Base-by-base conservation (phyloP, 148 eudicot species). In the Dianthus caryophyllus region DNA sequence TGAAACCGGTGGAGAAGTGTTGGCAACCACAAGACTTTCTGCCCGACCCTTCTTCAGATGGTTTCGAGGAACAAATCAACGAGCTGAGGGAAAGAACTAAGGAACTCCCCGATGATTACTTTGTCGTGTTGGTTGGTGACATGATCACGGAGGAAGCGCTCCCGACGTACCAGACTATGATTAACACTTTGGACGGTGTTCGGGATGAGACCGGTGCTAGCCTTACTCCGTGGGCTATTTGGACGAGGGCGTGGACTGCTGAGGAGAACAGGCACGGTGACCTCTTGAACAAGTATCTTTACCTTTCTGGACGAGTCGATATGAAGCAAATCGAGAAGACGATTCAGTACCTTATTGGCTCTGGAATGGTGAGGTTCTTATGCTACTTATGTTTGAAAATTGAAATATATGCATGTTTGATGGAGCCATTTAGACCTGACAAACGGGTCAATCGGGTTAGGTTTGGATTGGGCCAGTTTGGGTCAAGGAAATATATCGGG, bases 111-210 rank as follows among this genome's bases (percentile, higher is more conserved):
- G 81, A 77, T 64, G 84, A 81, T 61, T 81, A 77, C 69, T 68
- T 81, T 59, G 84, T 81, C 39, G 84, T 81, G 54, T 75, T 81
- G 70, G 84, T 81, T 10, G 81, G 84, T 8, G 84, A 81, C 46
- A 81, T 77, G 81, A 81, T 81, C 50, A 81, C 84, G 1, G 84
- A 81, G 76, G 84, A 81, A 75, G 84, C 81, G 52, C 84, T 81
- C 57, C 81, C 84, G 11, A 81, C 81, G 65, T 77, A 81, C 63
- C 84, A 81, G 67, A 81, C 81, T 14, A 71, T 77, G 81, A 65
- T 81, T 27, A 81, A 77, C 75, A 77, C 84, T 18, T 69, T 81
- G 30, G 84, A 81, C 72, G 84, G 81, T 55, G 81, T 77, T 43
- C 74, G 79, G 9, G 84, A 81, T 27, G 84, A 81, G 75, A 81